Base-by-base conservation (phyloP, 2,329 filamentous ascomycete genomes). In the Hypoxylon sp. region DNA sequence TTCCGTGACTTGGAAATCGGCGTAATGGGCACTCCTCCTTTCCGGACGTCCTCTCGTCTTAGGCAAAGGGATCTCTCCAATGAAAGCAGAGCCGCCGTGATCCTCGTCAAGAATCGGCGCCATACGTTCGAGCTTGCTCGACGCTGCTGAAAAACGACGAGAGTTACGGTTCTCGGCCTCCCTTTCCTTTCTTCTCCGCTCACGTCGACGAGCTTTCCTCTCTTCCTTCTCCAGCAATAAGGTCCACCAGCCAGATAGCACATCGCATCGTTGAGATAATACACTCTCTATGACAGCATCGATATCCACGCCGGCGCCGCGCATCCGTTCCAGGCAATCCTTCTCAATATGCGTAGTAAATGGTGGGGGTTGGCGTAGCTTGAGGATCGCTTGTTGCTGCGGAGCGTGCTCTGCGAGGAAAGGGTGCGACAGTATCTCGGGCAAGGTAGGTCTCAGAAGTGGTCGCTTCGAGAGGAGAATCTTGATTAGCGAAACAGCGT, bases 201-300 rank as follows among this genome's bases (percentile, higher is more conserved):
- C 92, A 61, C 88, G 82, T 59, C 92, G 83, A 60, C 79, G 83
- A 63, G 93, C 88, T 74, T 99, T 99, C 7, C 92, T 86, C 72
- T 92, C 86, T 71, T 99, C 95, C 73, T 98, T 99, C 70, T 98
- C 95, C 8, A 98, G 86, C 33, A 99, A 78, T 23, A 99, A 76
- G 2, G 91, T 90, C 95, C 95, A 99, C 95, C 95, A 99, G 4
- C 95, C 95, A 47, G 92, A 91, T 45, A 99, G 78, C 4, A 89
- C 84, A 75, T 99, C 94, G 70, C 95, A 98, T 64, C 91, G 85
- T 72, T 97, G 92, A 3, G 92, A 86, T 29, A 97, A 76, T 2
- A 99, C 95, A 68, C 95, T 96, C 72, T 98, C 94, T 62, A 98
- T 94, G 6, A 99, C 91, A 59, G 89, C 84, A 71, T 99, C 95